Conservation (phyloP, 305 asterid genomes). For the Galium porrigens region DNA sequence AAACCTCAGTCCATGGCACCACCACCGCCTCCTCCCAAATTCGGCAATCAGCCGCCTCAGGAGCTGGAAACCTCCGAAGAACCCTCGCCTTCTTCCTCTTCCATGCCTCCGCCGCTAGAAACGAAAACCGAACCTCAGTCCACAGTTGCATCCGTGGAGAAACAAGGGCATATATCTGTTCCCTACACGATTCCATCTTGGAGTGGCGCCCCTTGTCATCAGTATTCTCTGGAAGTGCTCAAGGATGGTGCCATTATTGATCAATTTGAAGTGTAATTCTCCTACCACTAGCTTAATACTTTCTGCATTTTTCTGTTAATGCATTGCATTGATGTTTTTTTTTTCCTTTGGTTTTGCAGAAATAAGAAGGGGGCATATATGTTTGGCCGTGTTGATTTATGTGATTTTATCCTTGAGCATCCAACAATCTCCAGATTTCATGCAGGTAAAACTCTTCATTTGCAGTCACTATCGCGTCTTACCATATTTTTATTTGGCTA, state of each 20-base stretch:
- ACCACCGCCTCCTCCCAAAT: constrained; percentile 19
- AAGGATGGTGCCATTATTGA: constrained; percentile 67
- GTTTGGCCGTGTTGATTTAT: constrained; percentile 93
- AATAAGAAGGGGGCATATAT: constrained; percentile 84
- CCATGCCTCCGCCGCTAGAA: constrained; percentile 16
- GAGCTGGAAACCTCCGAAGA: constrained; percentile 15
- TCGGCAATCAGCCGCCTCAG: constrained; percentile 11
- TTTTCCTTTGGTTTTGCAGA: constrained; percentile 30
- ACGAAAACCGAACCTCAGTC: constrained; percentile 17
- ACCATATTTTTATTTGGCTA: not conserved
- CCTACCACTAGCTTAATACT: not conserved
- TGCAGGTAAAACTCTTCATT: constrained; percentile 43
- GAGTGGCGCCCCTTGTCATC: constrained; percentile 62
- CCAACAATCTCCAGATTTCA: constrained; percentile 91
- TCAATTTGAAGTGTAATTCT: constrained; percentile 57
- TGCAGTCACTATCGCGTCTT: not conserved
- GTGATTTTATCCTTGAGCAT: constrained; percentile 86
- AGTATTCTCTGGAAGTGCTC: constrained; percentile 59
- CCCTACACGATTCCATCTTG: constrained; percentile 72
- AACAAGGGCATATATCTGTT: constrained; percentile 30
- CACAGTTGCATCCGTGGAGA: constrained; percentile 11
- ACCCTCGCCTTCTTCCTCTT: constrained; percentile 26
- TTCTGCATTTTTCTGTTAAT: not conserved
- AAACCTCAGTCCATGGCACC: constrained; percentile 19
- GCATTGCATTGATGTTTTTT: not conserved